These are phyloP conservation scores for Termitomyces titanicus DNA, from an alignment of 768 basidiomycete species.

Conservation along the genomic window DNA sequence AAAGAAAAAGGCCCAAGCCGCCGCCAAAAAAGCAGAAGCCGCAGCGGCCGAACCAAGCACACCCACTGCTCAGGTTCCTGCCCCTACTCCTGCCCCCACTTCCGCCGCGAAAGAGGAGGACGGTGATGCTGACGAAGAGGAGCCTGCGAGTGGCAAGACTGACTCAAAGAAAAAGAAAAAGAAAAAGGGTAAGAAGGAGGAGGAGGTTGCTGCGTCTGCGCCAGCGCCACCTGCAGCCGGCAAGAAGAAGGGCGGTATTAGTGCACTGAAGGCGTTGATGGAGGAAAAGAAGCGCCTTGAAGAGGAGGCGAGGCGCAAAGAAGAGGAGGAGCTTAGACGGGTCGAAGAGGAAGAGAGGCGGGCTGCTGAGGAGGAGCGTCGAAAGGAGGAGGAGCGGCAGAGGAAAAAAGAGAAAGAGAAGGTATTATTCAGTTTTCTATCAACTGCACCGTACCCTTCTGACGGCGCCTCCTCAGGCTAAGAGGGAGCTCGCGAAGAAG, in stretches of 20 bases:
- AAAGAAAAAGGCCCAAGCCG: slow-evolving; percentile 92
- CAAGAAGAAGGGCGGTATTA: slow-evolving; percentile 78
- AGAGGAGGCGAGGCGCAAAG: slow-evolving; percentile 69
- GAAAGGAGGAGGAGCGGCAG: slow-evolving; percentile 80
- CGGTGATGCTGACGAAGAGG: slow-evolving; percentile 67
- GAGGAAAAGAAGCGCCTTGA: slow-evolving; percentile 87
- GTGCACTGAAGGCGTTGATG: slow-evolving; percentile 86
- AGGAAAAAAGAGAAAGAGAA: slow-evolving; percentile 88
- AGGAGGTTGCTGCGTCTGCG: slow-evolving; percentile 39
- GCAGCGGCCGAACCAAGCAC: slow-evolving; percentile 26
- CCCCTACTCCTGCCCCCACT: slow-evolving; percentile 20
- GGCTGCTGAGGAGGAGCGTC: slow-evolving; percentile 71
- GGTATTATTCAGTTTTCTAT: slow-evolving; percentile 30
- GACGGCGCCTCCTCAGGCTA: slow-evolving; percentile 52
- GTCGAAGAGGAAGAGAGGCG: slow-evolving; percentile 88
- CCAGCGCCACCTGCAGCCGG: slow-evolving; percentile 26
- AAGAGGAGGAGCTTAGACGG: slow-evolving; percentile 75
- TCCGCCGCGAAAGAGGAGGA: slow-evolving; percentile 41
- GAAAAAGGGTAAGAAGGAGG: slow-evolving; percentile 68
- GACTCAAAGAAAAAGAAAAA: slow-evolving; percentile 86
- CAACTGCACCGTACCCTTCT: not conserved
- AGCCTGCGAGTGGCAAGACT: slow-evolving; percentile 44
- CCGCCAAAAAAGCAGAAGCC: slow-evolving; percentile 65
- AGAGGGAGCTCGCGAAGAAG: slow-evolving; percentile 86
- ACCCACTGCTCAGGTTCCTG: slow-evolving; percentile 24